Base-by-base conservation (phyloP, 495 filamentous ascomycete species). In the Trichoderma reesei region DNA sequence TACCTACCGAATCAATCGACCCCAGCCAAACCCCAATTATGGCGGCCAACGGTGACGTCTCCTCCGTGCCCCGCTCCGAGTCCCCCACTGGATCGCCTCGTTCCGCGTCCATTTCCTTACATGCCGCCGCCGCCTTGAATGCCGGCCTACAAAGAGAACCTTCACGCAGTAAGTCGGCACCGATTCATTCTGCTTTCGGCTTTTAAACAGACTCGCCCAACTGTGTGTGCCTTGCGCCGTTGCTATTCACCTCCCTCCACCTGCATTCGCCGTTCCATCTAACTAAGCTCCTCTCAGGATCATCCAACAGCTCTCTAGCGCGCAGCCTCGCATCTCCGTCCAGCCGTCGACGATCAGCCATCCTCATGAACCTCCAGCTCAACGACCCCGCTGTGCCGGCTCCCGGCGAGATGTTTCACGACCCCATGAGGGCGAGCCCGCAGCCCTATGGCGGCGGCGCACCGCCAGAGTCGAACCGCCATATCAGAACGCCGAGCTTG, bases 331-430 rank as follows among this genome's bases (percentile, higher is more conserved):
- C 79, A 60, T 80, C 85, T 7, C 79, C 83, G 10, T 83, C 81
- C 65, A 74, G 78, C 16, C 81, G 83, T 60, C 81, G 88, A 65
- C 79, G 88, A 66, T 81, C 87, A 36, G 91, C 89, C 13, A 83
- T 89, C 42, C 80, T 89, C 41, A 86, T 88, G 81, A 90, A 88
- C 74, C 72, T 92, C 20, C 86, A 86, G 69, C 78, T 89, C 62
- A 89, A 87, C 71, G 88, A 92, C 72, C 83, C 85, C 2, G 70
- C 75, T 37, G 61, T 86, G 10, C 86, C 86, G 13, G 77, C 74
- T 0, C 83, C 86, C 6, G 88, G 86, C 64, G 86, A 90, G 70
- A 80, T 87, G 85, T 68, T 81, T 68, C 66, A 76, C 66, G 74
- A 81, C 71, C 44, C 31, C 42, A 67, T 31, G 71, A 79, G 80